Evolutionary conservation across 371 early-diverging fungal genomes (phyloP).

Genomic region (Syncephalastrum contaminatum): DNA sequence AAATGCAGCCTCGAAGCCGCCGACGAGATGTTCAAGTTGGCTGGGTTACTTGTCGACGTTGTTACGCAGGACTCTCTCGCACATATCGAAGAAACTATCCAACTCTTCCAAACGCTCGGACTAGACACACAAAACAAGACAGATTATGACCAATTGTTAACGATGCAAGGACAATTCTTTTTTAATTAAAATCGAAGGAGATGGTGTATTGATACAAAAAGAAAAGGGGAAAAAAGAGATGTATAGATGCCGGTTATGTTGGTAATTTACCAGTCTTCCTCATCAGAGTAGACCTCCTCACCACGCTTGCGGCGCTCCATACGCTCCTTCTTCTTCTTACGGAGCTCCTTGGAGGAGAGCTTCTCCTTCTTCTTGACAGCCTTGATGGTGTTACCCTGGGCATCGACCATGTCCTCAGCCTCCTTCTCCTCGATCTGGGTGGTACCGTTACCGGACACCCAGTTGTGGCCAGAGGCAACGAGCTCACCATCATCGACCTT

Average conservation of each 20-base stretch:
- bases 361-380: constrained; percentile 47
- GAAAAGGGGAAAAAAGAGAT: constrained; percentile 3
- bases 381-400: constrained; percentile 49
- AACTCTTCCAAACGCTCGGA: constrained; percentile 1
- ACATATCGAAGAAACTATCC: constrained; percentile 1
- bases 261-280: constrained; percentile 36
- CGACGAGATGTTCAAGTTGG: constrained; percentile 35
- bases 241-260: neutral
- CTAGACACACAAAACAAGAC: neutral
- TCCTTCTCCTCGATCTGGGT: constrained; percentile 39
- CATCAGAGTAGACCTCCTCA: constrained; percentile 49
- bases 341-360: constrained; percentile 47
- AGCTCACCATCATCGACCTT: constrained; percentile 69
- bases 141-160: constrained; percentile 1
- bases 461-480: constrained; percentile 50
- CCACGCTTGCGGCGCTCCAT: constrained; percentile 55
- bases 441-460: constrained; percentile 47
- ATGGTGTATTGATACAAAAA: neutral
- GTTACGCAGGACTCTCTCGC: no score
- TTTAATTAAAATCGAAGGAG: neutral
- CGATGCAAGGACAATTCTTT: constrained; percentile 4
- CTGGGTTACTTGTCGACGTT: constrained; percentile 5
- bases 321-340: constrained; percentile 56
- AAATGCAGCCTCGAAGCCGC: constrained; percentile 28
- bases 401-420: constrained; percentile 42